Conservation (phyloP, 208 protist species). For the Wallacemonas sp. region DNA sequence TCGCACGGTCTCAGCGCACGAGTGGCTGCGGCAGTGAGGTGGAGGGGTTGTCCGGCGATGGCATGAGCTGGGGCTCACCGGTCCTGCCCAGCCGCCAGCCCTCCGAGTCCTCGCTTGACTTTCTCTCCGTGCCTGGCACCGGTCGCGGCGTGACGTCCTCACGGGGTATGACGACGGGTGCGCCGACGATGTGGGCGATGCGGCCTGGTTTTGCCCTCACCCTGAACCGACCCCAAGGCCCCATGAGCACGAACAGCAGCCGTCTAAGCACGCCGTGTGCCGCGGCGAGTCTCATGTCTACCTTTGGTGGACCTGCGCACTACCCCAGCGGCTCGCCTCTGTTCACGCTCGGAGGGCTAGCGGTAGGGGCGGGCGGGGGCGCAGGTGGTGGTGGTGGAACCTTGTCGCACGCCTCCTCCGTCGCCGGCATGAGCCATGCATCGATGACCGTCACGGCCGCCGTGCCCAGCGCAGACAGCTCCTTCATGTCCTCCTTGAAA, state of each 20-base stretch:
- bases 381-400: not conserved
- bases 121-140: not conserved
- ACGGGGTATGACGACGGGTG: not conserved
- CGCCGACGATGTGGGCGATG: not conserved
- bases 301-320: not conserved
- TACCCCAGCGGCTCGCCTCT: not conserved
- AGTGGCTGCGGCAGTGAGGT: constrained; percentile 18
- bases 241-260: not conserved
- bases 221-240: not conserved
- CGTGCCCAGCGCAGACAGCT: not conserved
- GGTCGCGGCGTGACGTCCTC: constrained; percentile 10
- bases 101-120: constrained; percentile 6
- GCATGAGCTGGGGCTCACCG: constrained; percentile 14
- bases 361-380: not conserved
- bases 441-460: not conserved
- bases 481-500: constrained; percentile 11
- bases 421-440: not conserved
- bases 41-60: constrained; percentile 12
- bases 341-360: not conserved
- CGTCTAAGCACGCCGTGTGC: constrained; percentile 12
- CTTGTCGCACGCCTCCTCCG: not conserved
- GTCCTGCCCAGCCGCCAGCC: not conserved
- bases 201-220: not conserved
- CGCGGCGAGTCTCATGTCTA: constrained; percentile 4
- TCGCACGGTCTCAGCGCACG: not conserved